A percentile compares a stretch with the other conserved stretches of the same genome.
These are phyloP conservation scores for Clarkia xantiana DNA, from an alignment of 345 rosid species.

Conservation along the genomic window DNA sequence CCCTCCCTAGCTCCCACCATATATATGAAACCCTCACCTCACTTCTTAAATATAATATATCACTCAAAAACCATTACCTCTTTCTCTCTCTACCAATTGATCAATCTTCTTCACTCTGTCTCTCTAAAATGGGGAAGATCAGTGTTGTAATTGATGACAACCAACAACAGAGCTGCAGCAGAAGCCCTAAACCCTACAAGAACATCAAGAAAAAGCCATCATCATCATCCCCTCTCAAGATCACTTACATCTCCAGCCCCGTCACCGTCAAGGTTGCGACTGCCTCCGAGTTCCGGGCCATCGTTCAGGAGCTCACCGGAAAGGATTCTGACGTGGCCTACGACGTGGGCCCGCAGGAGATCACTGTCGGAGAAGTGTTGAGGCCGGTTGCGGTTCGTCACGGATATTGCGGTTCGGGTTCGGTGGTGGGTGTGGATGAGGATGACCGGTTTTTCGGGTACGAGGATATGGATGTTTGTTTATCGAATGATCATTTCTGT, in stretches of 20 bases:
- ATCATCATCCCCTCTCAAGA: conserved; percentile 30
- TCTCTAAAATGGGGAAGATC: conserved; percentile 23
- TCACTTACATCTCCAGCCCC: conserved; percentile 36
- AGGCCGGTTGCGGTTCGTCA: no score
- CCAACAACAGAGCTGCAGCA: background rate
- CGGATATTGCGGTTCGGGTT: no score
- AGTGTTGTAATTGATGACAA: no score
- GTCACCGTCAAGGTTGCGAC: conserved; percentile 22
- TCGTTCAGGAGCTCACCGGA: conserved; percentile 40
- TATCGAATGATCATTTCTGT: no score
- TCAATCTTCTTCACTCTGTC: no score
- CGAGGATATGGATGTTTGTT: no score
- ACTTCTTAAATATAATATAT: background rate
- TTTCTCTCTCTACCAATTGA: no score
- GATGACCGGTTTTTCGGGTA: no score
- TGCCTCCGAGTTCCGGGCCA: conserved; percentile 28
- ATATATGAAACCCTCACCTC: background rate
- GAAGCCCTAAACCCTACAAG: conserved; percentile 7
- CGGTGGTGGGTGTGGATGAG: no score
- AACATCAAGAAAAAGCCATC: conserved; percentile 12
- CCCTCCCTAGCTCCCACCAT: background rate
- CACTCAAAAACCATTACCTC: background rate
- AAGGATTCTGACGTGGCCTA: conserved; percentile 14
- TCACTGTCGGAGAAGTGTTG: no score
- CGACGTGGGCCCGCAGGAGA: no score